Conservation (phyloP, 768 basidiomycete species). For the Psilocybe subaeruginosa region DNA sequence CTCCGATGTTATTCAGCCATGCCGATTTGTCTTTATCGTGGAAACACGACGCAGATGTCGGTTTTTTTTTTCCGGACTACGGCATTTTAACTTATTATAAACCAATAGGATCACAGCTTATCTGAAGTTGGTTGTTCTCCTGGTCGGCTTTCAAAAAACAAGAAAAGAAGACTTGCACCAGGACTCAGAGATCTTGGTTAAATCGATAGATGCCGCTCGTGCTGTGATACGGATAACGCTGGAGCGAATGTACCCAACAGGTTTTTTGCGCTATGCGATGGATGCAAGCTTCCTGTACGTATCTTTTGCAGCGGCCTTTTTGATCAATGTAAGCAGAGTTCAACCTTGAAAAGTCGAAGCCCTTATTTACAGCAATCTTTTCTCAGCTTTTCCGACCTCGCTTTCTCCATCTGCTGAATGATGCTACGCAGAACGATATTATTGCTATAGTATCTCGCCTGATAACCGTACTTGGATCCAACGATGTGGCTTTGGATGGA, state of each 20-base stretch:
- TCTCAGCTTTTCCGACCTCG: conserved; percentile 54
- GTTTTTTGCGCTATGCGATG: conserved; percentile 58
- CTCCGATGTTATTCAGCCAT: conserved; percentile 30
- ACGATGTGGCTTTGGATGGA: conserved; percentile 55
- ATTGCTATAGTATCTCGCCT: conserved; percentile 43
- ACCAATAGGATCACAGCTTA: conserved; percentile 51
- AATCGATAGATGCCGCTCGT: conserved; percentile 59
- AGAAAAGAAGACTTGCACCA: conserved; percentile 40
- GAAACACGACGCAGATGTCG: conserved; percentile 46
- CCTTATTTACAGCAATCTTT: neutral
- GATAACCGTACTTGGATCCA: conserved; percentile 48
- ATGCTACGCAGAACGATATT: conserved; percentile 42
- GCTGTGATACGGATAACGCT: conserved; percentile 57
- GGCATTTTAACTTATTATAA: conserved; percentile 4
- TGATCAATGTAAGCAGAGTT: conserved; percentile 53
- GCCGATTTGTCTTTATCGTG: conserved; percentile 46
- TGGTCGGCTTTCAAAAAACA: conserved; percentile 55
- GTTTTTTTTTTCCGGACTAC: conserved; percentile 8
- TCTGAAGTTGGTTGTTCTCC: conserved; percentile 58
- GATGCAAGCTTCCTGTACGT: conserved; percentile 54
- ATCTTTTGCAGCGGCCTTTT: conserved; percentile 62
- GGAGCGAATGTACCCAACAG: conserved; percentile 54
- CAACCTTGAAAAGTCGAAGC: no score
- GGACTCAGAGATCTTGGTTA: conserved; percentile 44
- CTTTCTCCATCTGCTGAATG: conserved; percentile 44